A percentile compares a stretch with the other conserved stretches of the same genome.
phyloP scores from a whole-genome alignment of 2,329 filamentous ascomycete genomes.

The Diplodia corticola region DNA sequence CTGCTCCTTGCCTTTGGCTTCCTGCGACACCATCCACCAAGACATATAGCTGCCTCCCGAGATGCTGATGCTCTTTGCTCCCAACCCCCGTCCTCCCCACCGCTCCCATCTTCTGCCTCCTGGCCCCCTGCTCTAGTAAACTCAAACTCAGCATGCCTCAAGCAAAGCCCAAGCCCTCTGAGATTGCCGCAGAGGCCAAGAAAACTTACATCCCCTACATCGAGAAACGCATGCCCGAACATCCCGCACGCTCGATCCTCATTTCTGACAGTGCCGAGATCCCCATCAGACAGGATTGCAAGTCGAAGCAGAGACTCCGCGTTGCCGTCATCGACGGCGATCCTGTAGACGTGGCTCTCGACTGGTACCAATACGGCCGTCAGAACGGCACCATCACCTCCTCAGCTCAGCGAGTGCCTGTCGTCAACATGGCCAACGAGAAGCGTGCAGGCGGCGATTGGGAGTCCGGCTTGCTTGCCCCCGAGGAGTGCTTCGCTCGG shows the following conservation, averaged over 20 bases:
- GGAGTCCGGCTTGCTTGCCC: constrained; percentile 65
- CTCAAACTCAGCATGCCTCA: constrained; percentile 52
- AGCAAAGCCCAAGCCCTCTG: constrained; percentile 63
- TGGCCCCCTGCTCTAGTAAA: not conserved
- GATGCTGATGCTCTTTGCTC: not conserved
- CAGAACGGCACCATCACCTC: constrained; percentile 25
- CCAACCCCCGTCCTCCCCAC: not conserved
- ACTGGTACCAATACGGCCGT: constrained; percentile 53
- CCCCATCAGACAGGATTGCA: constrained; percentile 50
- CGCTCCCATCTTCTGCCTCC: not conserved
- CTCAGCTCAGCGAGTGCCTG: constrained; percentile 51
- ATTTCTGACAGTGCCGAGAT: constrained; percentile 46
- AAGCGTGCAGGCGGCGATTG: constrained; percentile 77
- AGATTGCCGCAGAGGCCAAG: constrained; percentile 74
- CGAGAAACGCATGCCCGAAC: constrained; percentile 54
- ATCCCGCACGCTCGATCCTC: constrained; percentile 61
- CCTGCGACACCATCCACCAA: constrained; percentile 16
- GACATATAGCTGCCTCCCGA: constrained; percentile 11
- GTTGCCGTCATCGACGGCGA: constrained; percentile 49
- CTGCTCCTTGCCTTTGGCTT: constrained; percentile 20
- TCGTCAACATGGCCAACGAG: constrained; percentile 75
- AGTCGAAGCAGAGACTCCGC: constrained; percentile 41
- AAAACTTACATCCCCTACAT: constrained; percentile 67
- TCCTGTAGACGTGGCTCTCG: constrained; percentile 56
- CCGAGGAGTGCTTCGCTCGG: constrained; percentile 72